phyloP scores from a whole-genome alignment of 495 filamentous ascomycete genomes.

The Tuber melanosporum region DNA sequence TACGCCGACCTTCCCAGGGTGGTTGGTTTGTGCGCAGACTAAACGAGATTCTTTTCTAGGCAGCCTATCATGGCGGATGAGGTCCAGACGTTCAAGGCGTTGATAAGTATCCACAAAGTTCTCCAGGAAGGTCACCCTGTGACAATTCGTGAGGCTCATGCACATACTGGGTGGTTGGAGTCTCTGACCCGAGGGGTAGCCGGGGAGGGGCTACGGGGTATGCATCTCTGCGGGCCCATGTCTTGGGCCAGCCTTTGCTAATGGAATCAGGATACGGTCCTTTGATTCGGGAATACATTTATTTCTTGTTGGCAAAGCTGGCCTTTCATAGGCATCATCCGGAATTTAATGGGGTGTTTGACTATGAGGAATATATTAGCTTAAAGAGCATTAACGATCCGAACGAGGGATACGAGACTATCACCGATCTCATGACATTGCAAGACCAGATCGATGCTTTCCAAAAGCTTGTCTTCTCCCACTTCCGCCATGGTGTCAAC shows the following conservation, averaged over 20 bases:
- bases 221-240: slow-evolving; percentile 34
- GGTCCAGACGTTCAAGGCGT: slow-evolving; percentile 86
- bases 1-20: not conserved
- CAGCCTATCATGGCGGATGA: slow-evolving; percentile 95
- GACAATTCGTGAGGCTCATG: slow-evolving; percentile 79
- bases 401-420: slow-evolving; percentile 98
- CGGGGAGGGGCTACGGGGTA: slow-evolving; percentile 78
- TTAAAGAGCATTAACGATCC: slow-evolving; percentile 97
- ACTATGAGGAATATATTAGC: slow-evolving; percentile 98
- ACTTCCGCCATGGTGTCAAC: slow-evolving; percentile 81
- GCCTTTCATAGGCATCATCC: slow-evolving; percentile 92
- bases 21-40: slow-evolving; percentile 8
- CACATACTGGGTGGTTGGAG: slow-evolving; percentile 83
- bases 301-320: slow-evolving; percentile 86
- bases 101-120: slow-evolving; percentile 92
- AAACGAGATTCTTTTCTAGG: slow-evolving; percentile 45
- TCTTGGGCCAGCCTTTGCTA: slow-evolving; percentile 30
- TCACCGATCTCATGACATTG: slow-evolving; percentile 88
- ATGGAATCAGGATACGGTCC: slow-evolving; percentile 67
- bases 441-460: slow-evolving; percentile 98
- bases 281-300: slow-evolving; percentile 90
- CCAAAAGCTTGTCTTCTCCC: slow-evolving; percentile 95
- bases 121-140: slow-evolving; percentile 91
- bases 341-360: slow-evolving; percentile 95
- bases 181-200: slow-evolving; percentile 77